Percentiles rank a stretch among this genome's conserved stretches.
Conservation (phyloP, 2,329 filamentous ascomycete genomes). For the Xylaria sp. region DNA sequence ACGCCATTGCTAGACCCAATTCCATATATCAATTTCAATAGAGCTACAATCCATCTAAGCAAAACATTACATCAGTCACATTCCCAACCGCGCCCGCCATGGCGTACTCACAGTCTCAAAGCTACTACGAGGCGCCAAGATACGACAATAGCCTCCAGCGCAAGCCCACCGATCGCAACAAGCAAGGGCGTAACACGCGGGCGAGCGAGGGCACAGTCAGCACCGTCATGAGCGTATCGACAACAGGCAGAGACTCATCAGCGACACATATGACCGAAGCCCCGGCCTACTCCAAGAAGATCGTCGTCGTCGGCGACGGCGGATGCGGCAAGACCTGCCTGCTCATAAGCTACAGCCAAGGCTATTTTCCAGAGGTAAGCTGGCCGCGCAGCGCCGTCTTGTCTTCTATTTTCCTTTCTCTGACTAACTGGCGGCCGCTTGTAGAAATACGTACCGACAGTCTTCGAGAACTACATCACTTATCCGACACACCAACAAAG, state of each 20-base stretch:
- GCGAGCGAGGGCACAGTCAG: conserved; percentile 91
- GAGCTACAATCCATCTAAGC: conserved; percentile 20
- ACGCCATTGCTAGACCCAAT: conserved; percentile 17
- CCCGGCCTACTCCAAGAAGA: conserved; percentile 97
- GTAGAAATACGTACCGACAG: conserved; percentile 99
- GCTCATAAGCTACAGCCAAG: conserved; percentile 98
- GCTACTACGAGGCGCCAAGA: conserved; percentile 59
- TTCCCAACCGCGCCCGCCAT: conserved; percentile 51
- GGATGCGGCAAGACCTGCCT: conserved; percentile 99
- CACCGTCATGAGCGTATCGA: conserved; percentile 81
- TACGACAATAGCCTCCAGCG: conserved; percentile 55
- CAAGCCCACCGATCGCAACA: conserved; percentile 55
- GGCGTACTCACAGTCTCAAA: conserved; percentile 65
- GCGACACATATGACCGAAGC: conserved; percentile 89
- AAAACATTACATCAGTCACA: conserved; percentile 17
- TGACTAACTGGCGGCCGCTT: conserved; percentile 16
- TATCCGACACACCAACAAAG: conserved; percentile 88
- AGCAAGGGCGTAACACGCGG: conserved; percentile 66
- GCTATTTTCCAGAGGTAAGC: conserved; percentile 96
- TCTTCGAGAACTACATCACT: conserved; percentile 99
- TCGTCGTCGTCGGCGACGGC: conserved; percentile 97
- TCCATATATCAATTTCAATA: conserved; percentile 28
- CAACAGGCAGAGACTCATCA: conserved; percentile 79
- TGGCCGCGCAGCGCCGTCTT: background rate
- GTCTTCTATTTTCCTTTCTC: background rate